Evolutionary conservation across 2,329 filamentous ascomycete genomes (phyloP).

Genomic region (Pseudogymnoascus sp.): DNA sequence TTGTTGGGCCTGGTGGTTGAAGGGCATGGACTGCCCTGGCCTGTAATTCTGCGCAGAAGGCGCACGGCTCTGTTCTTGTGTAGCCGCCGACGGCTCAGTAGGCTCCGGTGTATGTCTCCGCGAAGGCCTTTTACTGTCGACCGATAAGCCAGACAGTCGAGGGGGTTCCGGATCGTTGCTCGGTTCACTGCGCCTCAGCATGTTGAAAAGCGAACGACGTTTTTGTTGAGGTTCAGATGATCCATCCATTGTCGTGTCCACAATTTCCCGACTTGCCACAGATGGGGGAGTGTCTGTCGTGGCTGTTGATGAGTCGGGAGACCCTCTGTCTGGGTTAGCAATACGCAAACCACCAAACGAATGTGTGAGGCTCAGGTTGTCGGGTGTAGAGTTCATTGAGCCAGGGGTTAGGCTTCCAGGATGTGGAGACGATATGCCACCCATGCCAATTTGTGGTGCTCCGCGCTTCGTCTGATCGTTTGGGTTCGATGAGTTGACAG

Average conservation of each 20-base stretch:
- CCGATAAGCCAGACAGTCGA: constrained; percentile 7
- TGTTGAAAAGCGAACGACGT: constrained; percentile 30
- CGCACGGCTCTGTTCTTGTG: constrained; percentile 24
- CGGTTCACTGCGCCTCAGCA: constrained; percentile 28
- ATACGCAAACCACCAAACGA: constrained; percentile 92
- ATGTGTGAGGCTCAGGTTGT: constrained; percentile 86
- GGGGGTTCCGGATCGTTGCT: constrained; percentile 18
- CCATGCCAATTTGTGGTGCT: constrained; percentile 6
- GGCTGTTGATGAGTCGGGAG: constrained; percentile 16
- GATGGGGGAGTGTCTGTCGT: constrained; percentile 21
- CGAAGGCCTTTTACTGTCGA: neutral
- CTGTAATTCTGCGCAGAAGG: constrained; percentile 32
- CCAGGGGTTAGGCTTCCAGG: constrained; percentile 3
- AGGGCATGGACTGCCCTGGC: constrained; percentile 33
- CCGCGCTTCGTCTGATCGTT: neutral
- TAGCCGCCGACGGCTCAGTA: constrained; percentile 24
- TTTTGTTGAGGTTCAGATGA: constrained; percentile 25
- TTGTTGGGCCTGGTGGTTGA: constrained; percentile 38
- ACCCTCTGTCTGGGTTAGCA: constrained; percentile 79
- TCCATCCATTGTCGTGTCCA: constrained; percentile 20
- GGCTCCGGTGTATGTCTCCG: constrained; percentile 16
- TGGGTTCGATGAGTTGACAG: neutral
- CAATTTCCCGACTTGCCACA: constrained; percentile 23
- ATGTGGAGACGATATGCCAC: neutral
- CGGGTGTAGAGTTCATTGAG: constrained; percentile 60